Conservation (phyloP, 1,284 basidiomycete genomes). For the Meripilus lineatus region DNA sequence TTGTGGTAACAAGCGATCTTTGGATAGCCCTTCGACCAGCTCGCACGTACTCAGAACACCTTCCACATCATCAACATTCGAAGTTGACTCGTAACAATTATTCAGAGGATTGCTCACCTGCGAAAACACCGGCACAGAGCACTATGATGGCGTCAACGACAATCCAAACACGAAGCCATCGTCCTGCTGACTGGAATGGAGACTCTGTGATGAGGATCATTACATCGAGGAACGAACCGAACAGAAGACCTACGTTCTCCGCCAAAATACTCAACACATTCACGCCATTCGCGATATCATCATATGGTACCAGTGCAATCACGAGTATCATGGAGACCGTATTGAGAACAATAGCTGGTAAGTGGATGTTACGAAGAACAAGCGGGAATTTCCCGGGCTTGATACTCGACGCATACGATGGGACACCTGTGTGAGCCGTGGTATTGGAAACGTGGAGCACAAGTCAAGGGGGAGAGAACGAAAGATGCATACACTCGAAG, state of each 20-base stretch:
- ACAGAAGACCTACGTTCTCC: slow-evolving; percentile 33
- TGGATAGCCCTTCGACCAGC: slow-evolving; percentile 52
- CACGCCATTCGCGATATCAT: slow-evolving; percentile 39
- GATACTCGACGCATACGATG: slow-evolving; percentile 60
- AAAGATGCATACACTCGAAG: slow-evolving; percentile 45
- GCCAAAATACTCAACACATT: slow-evolving; percentile 62
- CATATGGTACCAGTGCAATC: slow-evolving; percentile 51
- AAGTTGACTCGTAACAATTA: slow-evolving; percentile 1
- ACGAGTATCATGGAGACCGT: slow-evolving; percentile 51
- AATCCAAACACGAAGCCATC: slow-evolving; percentile 56
- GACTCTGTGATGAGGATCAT: slow-evolving; percentile 2
- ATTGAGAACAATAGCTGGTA: slow-evolving; percentile 51
- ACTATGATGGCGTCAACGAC: slow-evolving; percentile 63
- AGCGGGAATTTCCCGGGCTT: slow-evolving; percentile 46
- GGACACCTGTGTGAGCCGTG: slow-evolving; percentile 22
- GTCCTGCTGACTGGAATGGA: slow-evolving; percentile 40
- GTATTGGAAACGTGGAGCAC: not conserved
- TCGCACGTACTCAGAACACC: slow-evolving; percentile 58
- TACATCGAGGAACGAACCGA: slow-evolving; percentile 3
- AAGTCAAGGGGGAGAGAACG: not conserved
- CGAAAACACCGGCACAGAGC: slow-evolving; percentile 64
- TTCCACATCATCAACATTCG: slow-evolving; percentile 15
- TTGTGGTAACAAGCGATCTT: slow-evolving; percentile 54
- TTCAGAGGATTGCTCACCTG: slow-evolving; percentile 34
- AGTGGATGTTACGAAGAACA: slow-evolving; percentile 62